Base-by-base conservation (phyloP, 106 monocot genomes). In the Dendrobium nobile region DNA sequence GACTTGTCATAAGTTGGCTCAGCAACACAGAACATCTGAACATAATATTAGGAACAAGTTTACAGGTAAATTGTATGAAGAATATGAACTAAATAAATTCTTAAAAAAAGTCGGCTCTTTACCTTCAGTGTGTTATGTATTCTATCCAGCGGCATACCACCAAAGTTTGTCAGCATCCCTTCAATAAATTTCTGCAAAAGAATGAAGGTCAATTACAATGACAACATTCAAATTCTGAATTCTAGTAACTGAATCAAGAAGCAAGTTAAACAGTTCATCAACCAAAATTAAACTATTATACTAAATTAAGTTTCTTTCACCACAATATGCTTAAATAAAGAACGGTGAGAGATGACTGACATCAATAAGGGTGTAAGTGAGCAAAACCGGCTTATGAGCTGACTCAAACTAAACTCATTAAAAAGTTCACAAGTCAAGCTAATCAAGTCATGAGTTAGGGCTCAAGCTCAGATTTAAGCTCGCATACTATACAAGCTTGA, bases 121-220 rank as follows among this genome's bases (percentile, higher is more conserved):
- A 93, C 99, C 93, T 99, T 99, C 79, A 99, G 75, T 67, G 93
- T 93, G 74, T 99, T 99, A 79, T 99, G 99, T 84, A 99, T 99
- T 82, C 89, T 85, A 81, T 99, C 99, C 79, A 93, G 80, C 43
- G 91, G 82, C 91, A 95, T 88, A 47, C 87, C 90, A 68, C 95
- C 95, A 83, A 95, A 95, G 79, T 99, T 99, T 73, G 95, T 99
- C 33, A 99, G 90, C 99, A 99, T 93, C 70, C 99, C 99, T 43
- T 88, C 73, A 47, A 99, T 99, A 79, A 95, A 99, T 87, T 95
- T 99, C 99, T 99, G 98, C 86, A 89, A 84, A 22, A 17, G 51
- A 64, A 48, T 47, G 27, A 48, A 76, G 20, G 48, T 19, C 27
- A 11, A 24, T 48, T 48, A 45, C 15, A 48, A 76, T 76, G 26